Base-by-base conservation (phyloP, 371 early-diverging fungal species). In the Mucor ambiguus region DNA sequence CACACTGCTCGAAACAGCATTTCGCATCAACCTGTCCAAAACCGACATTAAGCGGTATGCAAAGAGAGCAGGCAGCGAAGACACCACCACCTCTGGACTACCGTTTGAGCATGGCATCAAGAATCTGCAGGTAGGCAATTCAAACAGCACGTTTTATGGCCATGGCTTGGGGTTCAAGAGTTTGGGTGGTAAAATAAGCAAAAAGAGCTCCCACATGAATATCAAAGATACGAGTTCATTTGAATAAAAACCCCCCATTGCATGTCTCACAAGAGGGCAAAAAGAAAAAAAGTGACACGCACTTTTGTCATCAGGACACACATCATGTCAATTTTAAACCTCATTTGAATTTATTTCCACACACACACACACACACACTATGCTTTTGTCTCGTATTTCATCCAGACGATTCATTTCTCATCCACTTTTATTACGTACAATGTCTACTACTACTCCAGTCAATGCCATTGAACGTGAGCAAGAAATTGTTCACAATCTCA, bases 1-100 rank as follows among this genome's bases (percentile, higher is more conserved):
- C 52, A 55, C 73, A 11, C 63, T 95, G 22, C 72, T 96, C 66
- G 87, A 91, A 6, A 82, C 85, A 0, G 91, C 93, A 7, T 76
- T 90, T 41, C 81, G 84, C 33, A 87, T 96, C 65, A 81, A 84
- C 60, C 58, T 96, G 16, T 81, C 81, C 4, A 83, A 83, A 56
- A 72, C 77, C 0, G 79, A 81, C 48, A 83, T 83, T n/a, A 72
- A 75, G 16, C 67, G 71, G 14, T 79, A 81, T 58, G 81, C 81
- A 3, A 79, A 78, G 49, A 78, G 77, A 49, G 84, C 84, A 14
- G 70, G 73, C 14, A 70, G 67, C 2, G 75, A 68, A 29, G 79
- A 77, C 24, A 57, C 74, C 0, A 74, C 70, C 14, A 70, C 75
- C 0, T 71, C 68, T 29, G 84, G 84, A 14, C 62, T 83, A 18